Conservation (phyloP, 768 basidiomycete species). For the Amanita rubescens region DNA sequence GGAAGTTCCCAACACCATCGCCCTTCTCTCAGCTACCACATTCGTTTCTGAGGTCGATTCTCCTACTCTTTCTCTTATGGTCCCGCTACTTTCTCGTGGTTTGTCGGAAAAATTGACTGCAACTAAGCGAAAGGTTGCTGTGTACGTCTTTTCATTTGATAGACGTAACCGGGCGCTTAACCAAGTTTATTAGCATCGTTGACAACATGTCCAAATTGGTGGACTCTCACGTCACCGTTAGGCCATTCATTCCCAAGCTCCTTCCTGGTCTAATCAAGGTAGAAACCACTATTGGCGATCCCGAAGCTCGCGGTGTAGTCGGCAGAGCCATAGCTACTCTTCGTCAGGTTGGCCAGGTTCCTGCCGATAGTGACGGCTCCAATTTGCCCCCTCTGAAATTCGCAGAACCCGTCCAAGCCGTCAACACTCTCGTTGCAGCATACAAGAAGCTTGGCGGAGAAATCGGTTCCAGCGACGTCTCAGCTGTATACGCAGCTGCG, state of each 20-base stretch:
- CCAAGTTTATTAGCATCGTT: conserved; percentile 52
- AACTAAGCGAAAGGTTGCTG: conserved; percentile 96
- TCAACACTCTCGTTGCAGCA: conserved; percentile 58
- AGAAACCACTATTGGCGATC: conserved; percentile 91
- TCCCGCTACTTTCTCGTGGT: conserved; percentile 91
- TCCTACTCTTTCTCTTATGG: conserved; percentile 95
- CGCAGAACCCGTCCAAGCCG: conserved; percentile 61
- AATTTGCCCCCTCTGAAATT: conserved; percentile 82
- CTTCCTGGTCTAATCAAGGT: conserved; percentile 95
- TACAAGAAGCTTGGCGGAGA: conserved; percentile 80
- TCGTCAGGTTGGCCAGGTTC: conserved; percentile 90
- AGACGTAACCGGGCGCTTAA: conserved; percentile 7
- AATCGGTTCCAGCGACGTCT: conserved; percentile 49
- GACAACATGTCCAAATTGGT: conserved; percentile 99
- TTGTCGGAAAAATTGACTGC: conserved; percentile 90
- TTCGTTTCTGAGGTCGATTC: conserved; percentile 99
- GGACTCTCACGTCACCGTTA: conserved; percentile 89
- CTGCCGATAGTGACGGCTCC: conserved; percentile 76
- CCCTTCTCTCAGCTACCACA: conserved; percentile 94
- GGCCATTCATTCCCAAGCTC: conserved; percentile 94
- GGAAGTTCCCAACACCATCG: conserved; percentile 94
- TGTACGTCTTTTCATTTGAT: conserved; percentile 45
- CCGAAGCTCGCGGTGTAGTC: conserved; percentile 92
- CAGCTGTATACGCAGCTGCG: conserved; percentile 61
- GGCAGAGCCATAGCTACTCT: conserved; percentile 91